Evolutionary conservation across 2,329 filamentous ascomycete genomes (phyloP).

Genomic region (Chaetomium sp.): DNA sequence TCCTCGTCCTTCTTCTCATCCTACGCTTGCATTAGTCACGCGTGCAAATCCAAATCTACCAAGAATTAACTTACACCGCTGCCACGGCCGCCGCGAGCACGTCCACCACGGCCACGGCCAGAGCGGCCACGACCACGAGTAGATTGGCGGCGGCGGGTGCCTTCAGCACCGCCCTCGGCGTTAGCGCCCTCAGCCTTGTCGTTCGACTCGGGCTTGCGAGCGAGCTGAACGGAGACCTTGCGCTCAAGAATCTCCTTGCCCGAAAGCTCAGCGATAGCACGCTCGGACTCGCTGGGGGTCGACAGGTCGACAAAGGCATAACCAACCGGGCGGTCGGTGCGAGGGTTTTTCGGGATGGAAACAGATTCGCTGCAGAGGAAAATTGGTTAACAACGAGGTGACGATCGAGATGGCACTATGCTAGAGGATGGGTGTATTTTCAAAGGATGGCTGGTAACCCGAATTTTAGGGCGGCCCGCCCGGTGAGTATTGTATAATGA

Average conservation of each 20-base stretch:
- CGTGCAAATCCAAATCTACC: not conserved
- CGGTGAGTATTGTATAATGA: no score
- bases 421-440: not conserved
- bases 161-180: conserved; percentile 65
- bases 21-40: conserved; percentile 17
- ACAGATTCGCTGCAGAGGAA: conserved; percentile 72
- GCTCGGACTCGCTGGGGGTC: conserved; percentile 88
- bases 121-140: conserved; percentile 62
- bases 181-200: conserved; percentile 70
- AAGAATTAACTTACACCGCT: conserved; percentile 41
- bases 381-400: conserved; percentile 30
- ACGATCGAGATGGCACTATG: not conserved
- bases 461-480: no score
- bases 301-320: conserved; percentile 99
- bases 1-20: conserved; percentile 39
- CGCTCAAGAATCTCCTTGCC: conserved; percentile 97
- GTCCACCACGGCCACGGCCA: conserved; percentile 56
- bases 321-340: conserved; percentile 95
- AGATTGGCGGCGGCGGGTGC: conserved; percentile 54
- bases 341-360: conserved; percentile 98
- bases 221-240: conserved; percentile 98
- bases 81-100: conserved; percentile 60
- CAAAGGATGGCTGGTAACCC: no score
- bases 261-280: conserved; percentile 90
- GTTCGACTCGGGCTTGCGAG: conserved; percentile 88